A percentile compares a stretch with the other conserved stretches of the same genome.
Conservation (phyloP, 345 rosid genomes). For the Heritiera littoralis region DNA sequence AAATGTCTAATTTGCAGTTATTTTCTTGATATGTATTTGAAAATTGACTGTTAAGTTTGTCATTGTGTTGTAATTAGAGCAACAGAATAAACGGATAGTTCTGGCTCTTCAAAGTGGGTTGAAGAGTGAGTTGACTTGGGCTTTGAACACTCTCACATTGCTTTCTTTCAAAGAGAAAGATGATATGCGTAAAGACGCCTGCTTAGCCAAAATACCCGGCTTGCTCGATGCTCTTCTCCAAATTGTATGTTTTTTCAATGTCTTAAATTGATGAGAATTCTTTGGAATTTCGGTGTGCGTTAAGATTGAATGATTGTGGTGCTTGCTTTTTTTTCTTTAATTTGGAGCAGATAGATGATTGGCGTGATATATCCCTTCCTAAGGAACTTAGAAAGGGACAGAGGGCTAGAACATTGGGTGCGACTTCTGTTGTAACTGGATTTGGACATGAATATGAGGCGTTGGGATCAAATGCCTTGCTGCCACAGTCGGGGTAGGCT, state of each 20-base stretch:
- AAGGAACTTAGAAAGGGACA: constrained; percentile 54
- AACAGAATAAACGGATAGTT: constrained; percentile 84
- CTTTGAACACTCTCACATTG: constrained; percentile 84
- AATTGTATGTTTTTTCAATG: constrained; percentile 54
- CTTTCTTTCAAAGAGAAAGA: constrained; percentile 95
- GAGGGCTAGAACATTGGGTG: constrained; percentile 72
- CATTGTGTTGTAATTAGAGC: constrained; percentile 48
- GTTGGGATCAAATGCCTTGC: constrained; percentile 46
- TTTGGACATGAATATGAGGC: constrained; percentile 73
- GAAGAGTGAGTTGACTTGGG: constrained; percentile 96
- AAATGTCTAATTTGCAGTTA: background rate
- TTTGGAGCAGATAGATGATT: constrained; percentile 81
- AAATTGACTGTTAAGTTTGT: background rate
- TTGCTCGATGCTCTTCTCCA: constrained; percentile 94
- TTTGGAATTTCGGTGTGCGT: background rate
- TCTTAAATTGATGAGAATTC: constrained; percentile 3
- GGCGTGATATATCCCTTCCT: constrained; percentile 86
- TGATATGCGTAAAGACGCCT: constrained; percentile 78
- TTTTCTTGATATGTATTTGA: background rate
- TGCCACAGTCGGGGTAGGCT: constrained; percentile 51
- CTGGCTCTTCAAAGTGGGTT: constrained; percentile 95
- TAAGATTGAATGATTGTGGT: background rate
- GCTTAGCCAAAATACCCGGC: constrained; percentile 92
- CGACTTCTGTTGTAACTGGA: constrained; percentile 67
- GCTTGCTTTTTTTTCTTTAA: background rate